A percentile compares a stretch with the other conserved stretches of the same genome.
phyloP scores from a whole-genome alignment of 805 yeast species.

The Lipomyces mesembrius region DNA sequence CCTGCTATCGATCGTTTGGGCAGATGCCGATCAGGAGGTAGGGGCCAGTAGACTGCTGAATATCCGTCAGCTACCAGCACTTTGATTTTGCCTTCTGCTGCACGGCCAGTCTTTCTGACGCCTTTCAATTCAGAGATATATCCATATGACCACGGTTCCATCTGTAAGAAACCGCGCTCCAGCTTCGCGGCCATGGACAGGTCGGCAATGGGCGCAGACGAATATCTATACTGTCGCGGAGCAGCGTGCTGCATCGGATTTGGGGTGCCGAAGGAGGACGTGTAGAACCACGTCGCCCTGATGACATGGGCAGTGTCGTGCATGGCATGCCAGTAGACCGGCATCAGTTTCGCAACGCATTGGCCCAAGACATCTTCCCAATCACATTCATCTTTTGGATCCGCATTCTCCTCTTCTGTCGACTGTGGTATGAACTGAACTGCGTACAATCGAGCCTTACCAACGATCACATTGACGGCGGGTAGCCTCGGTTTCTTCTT shows the following conservation, averaged over 20 bases:
- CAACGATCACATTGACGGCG: conserved; percentile 36
- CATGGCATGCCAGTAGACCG: conserved; percentile 49
- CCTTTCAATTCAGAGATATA: conserved; percentile 37
- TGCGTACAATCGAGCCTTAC: conserved; percentile 35
- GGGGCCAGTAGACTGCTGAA: conserved; percentile 35
- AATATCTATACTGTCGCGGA: conserved; percentile 28
- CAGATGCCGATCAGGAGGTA: conserved; percentile 19
- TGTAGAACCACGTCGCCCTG: conserved; percentile 48
- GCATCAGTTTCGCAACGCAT: conserved; percentile 39
- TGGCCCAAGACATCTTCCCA: conserved; percentile 20
- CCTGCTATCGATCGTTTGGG: not conserved
- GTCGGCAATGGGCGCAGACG: conserved; percentile 44
- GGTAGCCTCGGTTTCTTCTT: conserved; percentile 12
- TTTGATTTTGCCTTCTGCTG: conserved; percentile 38
- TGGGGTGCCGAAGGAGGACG: conserved; percentile 17
- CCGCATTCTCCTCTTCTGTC: conserved; percentile 7
- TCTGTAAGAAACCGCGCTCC: conserved; percentile 35
- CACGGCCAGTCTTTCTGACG: conserved; percentile 34
- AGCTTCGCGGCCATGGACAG: conserved; percentile 34
- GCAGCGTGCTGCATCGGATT: conserved; percentile 7
- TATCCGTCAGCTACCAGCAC: conserved; percentile 22
- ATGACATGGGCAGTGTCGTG: conserved; percentile 45
- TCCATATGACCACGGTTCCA: conserved; percentile 38
- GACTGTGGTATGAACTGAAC: conserved; percentile 33
- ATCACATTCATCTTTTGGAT: not conserved